Percentiles rank a stretch among this genome's conserved stretches.
phyloP scores from a whole-genome alignment of 768 basidiomycete species.

The Clathrus columnatus region DNA sequence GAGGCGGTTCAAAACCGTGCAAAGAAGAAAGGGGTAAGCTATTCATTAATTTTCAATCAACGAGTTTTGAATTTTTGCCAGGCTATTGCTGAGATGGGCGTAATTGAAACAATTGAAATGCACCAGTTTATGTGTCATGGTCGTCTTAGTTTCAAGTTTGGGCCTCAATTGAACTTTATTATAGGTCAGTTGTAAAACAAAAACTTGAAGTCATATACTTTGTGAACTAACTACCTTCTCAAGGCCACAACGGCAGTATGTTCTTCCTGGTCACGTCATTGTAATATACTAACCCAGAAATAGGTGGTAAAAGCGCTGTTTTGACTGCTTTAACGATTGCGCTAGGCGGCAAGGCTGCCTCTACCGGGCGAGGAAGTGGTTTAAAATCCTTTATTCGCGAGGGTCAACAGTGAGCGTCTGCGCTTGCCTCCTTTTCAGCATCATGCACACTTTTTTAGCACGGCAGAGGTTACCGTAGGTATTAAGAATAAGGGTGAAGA shows the following conservation, averaged over 20 bases:
- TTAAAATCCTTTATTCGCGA: constrained; percentile 81
- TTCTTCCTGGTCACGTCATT: constrained; percentile 13
- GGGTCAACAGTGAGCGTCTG: constrained; percentile 58
- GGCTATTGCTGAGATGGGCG: constrained; percentile 78
- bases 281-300: not conserved
- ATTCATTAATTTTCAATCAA: constrained; percentile 1
- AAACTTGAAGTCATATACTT: not conserved
- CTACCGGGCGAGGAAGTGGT: constrained; percentile 82
- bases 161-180: constrained; percentile 94
- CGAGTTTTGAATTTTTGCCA: constrained; percentile 21
- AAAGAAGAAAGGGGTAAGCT: constrained; percentile 39
- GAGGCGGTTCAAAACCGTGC: constrained; percentile 40
- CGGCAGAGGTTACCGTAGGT: constrained; percentile 66
- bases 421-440: not conserved
- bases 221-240: constrained; percentile 3
- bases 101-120: constrained; percentile 81
- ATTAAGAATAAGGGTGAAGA: constrained; percentile 90
- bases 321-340: constrained; percentile 89
- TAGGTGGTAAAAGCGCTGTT: constrained; percentile 93
- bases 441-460: constrained; percentile 35
- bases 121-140: constrained; percentile 96
- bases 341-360: constrained; percentile 85
- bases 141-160: constrained; percentile 74
- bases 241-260: constrained; percentile 90
- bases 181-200: constrained; percentile 48